Evolutionary conservation across 257 asterid species (phyloP).

Genomic region (Buddleja alternifolia): DNA sequence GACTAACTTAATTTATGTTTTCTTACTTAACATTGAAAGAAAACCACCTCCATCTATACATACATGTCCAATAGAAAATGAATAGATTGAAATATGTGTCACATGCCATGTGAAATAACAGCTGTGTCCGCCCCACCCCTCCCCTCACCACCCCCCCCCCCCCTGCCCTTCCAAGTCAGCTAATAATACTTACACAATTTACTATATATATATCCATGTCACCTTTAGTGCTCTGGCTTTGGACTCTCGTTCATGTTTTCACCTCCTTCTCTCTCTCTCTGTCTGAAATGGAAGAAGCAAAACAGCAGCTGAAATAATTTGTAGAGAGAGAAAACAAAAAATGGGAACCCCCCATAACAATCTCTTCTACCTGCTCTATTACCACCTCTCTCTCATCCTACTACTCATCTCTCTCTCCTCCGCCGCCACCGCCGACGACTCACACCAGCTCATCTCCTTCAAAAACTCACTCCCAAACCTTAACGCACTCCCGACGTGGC

Average conservation of each 20-base stretch:
- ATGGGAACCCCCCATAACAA: constrained; percentile 46
- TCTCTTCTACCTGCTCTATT: constrained; percentile 25
- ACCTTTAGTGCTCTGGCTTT: no score
- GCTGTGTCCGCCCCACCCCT: constrained; percentile 60
- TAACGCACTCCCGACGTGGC: constrained; percentile 57
- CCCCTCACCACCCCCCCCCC: no score
- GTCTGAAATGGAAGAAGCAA: constrained; percentile 58
- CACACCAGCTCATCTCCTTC: constrained; percentile 72
- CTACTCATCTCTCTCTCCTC: constrained; percentile 27
- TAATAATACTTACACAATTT: no score
- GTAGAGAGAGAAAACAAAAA: constrained; percentile 17
- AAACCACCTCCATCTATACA: no score
- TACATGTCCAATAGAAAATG: no score
- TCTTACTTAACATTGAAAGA: no score
- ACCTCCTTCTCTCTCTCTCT: constrained; percentile 7
- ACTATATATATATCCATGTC: no score
- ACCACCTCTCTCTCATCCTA: background rate
- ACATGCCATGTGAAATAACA: constrained; percentile 63
- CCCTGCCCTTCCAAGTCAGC: no score
- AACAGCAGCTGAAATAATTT: constrained; percentile 39
- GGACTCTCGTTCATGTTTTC: background rate
- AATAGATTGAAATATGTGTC: constrained; percentile 46
- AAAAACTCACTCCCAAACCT: constrained; percentile 60
- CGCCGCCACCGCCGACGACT: constrained; percentile 31
- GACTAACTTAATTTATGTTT: no score